Evolutionary conservation across 495 filamentous ascomycete species (phyloP), one percentile per base, ranked within the genome.

Genomic region (Penicillium longicatenatum): DNA sequence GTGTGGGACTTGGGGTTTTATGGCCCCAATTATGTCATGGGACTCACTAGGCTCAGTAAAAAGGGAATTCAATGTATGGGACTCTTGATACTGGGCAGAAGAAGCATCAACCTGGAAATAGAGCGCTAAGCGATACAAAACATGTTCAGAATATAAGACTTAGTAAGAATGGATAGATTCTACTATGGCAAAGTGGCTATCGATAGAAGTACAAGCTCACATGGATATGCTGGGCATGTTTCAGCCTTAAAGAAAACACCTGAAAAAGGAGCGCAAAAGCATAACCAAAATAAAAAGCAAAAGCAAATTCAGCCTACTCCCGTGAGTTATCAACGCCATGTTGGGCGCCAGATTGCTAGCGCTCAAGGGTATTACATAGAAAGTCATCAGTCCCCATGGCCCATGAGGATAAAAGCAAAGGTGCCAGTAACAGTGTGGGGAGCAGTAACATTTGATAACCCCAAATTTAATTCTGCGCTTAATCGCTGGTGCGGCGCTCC

Each of bases 401-500:
- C 24, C 45, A 48, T 31, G 52, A 52, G 46, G 57, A 60, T 47
- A 22, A 42, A 47, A 50, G 24, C 42, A 39, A 20, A 20, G 22
- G 41, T 46, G n/a, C 26, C 16, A 42, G 4, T 19, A 20, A 30
- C 6, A 17, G 24, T 48, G 35, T 52, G 50, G 37, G 35, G 22
- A 42, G 50, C 21, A 42, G 35, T 24, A 24, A 37, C 21, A 42
- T 5, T 41, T 43, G 20, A 52, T 33, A 20, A 45, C 49, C 30
- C 44, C 17, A 11, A 24, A 45, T 35, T 33, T 9, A 12, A 12
- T 17, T 29, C 24, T 31, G n/a, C n/a, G n/a, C 42, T 59, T 58
- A 69, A 30, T 76, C 69, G 55, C 69, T 75, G 44, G 69, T 68
- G 4, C 74, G 72, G 55, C 80, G 66, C 62, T 77, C 78, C 0